Percentiles rank a stretch among this genome's conserved stretches.
Conservation (phyloP, 768 basidiomycete genomes). For the Kwoniella dendrophila region DNA sequence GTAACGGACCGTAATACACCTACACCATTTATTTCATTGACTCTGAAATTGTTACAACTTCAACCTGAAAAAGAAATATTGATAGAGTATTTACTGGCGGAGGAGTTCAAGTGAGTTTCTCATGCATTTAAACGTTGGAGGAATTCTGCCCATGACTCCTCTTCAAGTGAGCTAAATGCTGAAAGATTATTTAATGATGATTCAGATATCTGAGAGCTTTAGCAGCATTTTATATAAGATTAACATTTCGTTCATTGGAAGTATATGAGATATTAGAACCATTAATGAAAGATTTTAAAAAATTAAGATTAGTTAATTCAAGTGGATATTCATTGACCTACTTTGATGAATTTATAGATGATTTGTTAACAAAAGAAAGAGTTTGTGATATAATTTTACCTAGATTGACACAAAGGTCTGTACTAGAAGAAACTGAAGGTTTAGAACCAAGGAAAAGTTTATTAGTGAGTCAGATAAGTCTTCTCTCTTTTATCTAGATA, state of each 20-base stretch:
- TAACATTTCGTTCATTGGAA: constrained; percentile 88
- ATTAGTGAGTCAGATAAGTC: constrained; percentile 64
- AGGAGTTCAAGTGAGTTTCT: constrained; percentile 94
- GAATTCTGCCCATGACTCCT: too few relatives aligned
- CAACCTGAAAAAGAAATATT: constrained; percentile 98
- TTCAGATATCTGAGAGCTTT: constrained; percentile 87
- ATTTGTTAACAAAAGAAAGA: constrained; percentile 80
- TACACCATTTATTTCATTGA: constrained; percentile 87
- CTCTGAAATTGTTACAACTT: constrained; percentile 91
- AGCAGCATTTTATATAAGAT: constrained; percentile 88
- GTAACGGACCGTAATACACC: constrained; percentile 90
- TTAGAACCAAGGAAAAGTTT: constrained; percentile 76
- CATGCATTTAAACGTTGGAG: too few relatives aligned
- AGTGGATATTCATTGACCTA: constrained; percentile 82
- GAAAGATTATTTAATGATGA: constrained; percentile 4
- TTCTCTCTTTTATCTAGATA: not conserved
- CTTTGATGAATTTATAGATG: constrained; percentile 90
- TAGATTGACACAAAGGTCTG: constrained; percentile 77
- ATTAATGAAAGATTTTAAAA: constrained; percentile 87
- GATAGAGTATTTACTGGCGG: constrained; percentile 89
- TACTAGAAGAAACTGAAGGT: constrained; percentile 89
- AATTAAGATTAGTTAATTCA: constrained; percentile 80
- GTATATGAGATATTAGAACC: constrained; percentile 94
- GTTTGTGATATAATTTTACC: constrained; percentile 97
- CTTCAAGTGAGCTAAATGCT: not conserved